Base-by-base conservation (phyloP, 306 rosid species). In the Fagus sylvatica region DNA sequence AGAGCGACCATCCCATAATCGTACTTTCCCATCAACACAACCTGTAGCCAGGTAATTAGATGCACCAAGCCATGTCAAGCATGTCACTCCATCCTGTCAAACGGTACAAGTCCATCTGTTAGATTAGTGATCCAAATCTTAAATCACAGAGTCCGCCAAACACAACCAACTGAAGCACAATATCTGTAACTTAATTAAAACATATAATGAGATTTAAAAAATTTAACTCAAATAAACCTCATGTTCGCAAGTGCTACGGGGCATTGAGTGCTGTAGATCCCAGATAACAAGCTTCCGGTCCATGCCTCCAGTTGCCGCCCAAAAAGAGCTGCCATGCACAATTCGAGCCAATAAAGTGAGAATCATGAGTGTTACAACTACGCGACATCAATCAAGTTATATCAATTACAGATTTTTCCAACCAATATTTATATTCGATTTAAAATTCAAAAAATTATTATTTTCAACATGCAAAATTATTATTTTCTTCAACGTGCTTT, bases 261-360 rank as follows among this genome's bases (percentile, higher is more conserved):
- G 77, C 9, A 73, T 46, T 0, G 93, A 88, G 72, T 89, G 93
- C 79, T 85, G 94, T 72, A 95, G 42, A 80, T 95, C 98, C 99
- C 98, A 93, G 65, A 95, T 86, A 41, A 84, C 48, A 59, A 95
- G 87, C 80, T 85, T 91, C 7, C 74, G 56, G 83, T 95, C 99
- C 98, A 95, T 78, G 76, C 98, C 61, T 54, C 99, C 99, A 70
- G 90, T 82, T 59, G 93, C 97, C 15, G 88, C 97, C 99, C 96
- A 93, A 8, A 85, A 78, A 74, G 57, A 82, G 83, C 98, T 93
- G 74, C 69, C 43, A 72, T 40, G 70, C 71, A 83, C 65, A 71
- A 78, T 79, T 82, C 75, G 11, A 15, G 3, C 2, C 9, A 46
- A 43, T 8, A 46, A 2, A 46, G 15, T 10, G 51, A 10, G 54